Base-by-base conservation (phyloP, 73 alveolate genomes). In the Strombidium stylifer region DNA sequence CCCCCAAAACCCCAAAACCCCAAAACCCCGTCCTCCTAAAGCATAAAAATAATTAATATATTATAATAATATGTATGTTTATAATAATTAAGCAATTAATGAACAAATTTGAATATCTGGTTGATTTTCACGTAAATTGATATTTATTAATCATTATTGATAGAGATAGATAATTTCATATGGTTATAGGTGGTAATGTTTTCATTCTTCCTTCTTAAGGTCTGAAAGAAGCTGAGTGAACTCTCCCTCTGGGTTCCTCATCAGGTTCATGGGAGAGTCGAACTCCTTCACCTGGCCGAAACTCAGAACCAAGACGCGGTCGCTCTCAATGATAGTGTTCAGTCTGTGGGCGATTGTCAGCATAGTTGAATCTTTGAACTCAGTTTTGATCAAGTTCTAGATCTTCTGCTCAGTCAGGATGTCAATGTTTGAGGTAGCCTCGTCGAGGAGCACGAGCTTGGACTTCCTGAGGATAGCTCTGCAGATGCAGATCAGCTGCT, bases 351-450 rank as follows among this genome's bases (percentile, higher is more conserved):
- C 98, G 21, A 90, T 91, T 35, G 96, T 94, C 27, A 94, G 72
- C 58, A 94, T 80, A 11, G 97, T 92, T n/a, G 88, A 77, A 44
- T 87, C 85, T 47, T 73, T 47, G 45, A 91, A 81, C 44, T 83
- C 85, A 18, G 83, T 58, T 41, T 89, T 68, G 31, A 94, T 84
- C n/a, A 91, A 56, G 52, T 77, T 91, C 66, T 89, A 71, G 45
- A 94, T 86, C 15, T 72, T 73, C 28, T 93, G 81, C 61, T 91
- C 97, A n/a, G 98, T 92, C 49, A 70, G 66, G 66, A 86, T 70
- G 72, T 94, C 99, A 48, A 89, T 88, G 64, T 90, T 94, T 48
- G 97, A 96, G 5, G 98, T 92, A 39, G 97, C 96, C 73, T 94
- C 99, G 65, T 94, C 99, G 62, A 94, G 79, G 28, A 94, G 55